Conservation (phyloP, 768 basidiomycete species). For the Kondoa subrosea region DNA sequence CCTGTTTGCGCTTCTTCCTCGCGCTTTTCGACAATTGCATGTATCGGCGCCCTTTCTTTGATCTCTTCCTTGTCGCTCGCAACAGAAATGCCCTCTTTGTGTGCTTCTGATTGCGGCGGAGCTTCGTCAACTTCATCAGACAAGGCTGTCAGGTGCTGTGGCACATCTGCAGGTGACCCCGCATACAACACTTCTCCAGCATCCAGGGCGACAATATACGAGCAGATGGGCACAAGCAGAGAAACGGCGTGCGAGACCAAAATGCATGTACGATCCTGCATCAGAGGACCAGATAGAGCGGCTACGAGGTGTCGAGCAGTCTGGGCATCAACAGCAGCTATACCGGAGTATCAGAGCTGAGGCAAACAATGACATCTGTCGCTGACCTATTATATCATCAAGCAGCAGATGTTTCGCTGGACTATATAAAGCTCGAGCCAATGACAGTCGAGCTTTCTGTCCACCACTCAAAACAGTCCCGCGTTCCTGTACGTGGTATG, state of each 20-base stretch:
- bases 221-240: conserved; percentile 21
- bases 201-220: conserved; percentile 21
- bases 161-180: conserved; percentile 16
- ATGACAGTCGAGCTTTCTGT: conserved; percentile 36
- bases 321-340: conserved; percentile 40
- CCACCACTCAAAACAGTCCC: conserved; percentile 18
- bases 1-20: neutral
- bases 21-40: neutral
- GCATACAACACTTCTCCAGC: conserved; percentile 20
- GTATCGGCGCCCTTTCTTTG: neutral
- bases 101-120: neutral
- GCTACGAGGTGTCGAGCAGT: conserved; percentile 44
- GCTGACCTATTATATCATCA: conserved; percentile 15
- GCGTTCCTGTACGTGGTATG: neutral
- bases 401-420: conserved; percentile 41
- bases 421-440: conserved; percentile 86
- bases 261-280: conserved; percentile 50
- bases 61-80: conserved; percentile 2
- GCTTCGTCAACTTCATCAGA: neutral
- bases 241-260: conserved; percentile 27
- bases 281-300: conserved; percentile 50
- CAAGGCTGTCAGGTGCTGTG: neutral
- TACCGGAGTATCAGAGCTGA: conserved; percentile 11
- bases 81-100: neutral
- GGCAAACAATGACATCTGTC: neutral